These are phyloP conservation scores for Combretum micranthum DNA, from an alignment of 345 rosid genomes.

Conservation along the genomic window DNA sequence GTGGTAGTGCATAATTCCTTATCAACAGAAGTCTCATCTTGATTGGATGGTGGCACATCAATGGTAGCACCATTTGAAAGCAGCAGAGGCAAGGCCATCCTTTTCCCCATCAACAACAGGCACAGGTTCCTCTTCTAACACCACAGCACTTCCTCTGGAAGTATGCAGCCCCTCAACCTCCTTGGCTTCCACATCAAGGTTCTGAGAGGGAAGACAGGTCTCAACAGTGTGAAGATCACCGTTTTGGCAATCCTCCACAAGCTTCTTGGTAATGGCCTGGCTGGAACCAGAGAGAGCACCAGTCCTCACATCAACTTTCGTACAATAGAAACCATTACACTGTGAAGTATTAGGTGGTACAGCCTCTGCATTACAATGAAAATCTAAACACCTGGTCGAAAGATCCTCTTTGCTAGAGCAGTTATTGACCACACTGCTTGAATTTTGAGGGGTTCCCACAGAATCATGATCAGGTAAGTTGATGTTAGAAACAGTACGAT, in stretches of 20 bases:
- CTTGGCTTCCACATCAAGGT: conserved; percentile 18
- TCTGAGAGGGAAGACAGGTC: conserved; percentile 22
- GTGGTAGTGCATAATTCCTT: conserved; percentile 26
- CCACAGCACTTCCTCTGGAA: not conserved
- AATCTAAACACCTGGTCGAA: conserved; percentile 15
- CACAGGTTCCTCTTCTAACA: conserved; percentile 6
- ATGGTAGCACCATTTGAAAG: conserved; percentile 36
- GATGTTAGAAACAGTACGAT: conserved; percentile 22
- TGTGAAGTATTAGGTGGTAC: conserved; percentile 13
- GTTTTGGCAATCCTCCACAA: conserved; percentile 13
- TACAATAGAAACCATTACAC: conserved; percentile 12
- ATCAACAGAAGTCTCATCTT: conserved; percentile 25
- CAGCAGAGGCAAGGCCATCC: conserved; percentile 20
- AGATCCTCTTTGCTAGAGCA: conserved; percentile 21
- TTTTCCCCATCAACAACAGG: conserved; percentile 27
- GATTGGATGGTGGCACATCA: conserved; percentile 50
- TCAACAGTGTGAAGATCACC: conserved; percentile 10
- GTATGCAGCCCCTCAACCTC: not conserved
- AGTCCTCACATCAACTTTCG: conserved; percentile 12
- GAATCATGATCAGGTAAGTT: conserved; percentile 32
- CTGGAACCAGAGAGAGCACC: conserved; percentile 10
- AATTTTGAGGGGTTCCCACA: conserved; percentile 23
- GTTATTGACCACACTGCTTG: conserved; percentile 25
- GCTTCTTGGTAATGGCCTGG: conserved; percentile 9
- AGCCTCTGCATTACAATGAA: conserved; percentile 12